A percentile compares a stretch with the other conserved stretches of the same genome.
phyloP scores from a whole-genome alignment of 768 basidiomycete genomes.

The Tremella fuciformis region DNA sequence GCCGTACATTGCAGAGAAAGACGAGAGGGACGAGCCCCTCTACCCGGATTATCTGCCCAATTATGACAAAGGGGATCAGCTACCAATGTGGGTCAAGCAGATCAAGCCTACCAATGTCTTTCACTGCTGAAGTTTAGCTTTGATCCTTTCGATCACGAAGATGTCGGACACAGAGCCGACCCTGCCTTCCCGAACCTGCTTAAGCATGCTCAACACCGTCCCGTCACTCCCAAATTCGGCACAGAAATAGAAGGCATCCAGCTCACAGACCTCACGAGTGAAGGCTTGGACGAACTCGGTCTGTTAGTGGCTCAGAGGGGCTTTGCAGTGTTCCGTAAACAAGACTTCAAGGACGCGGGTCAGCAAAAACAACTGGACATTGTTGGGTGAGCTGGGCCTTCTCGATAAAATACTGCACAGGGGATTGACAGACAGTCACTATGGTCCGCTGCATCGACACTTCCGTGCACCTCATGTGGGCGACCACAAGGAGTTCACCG shows the following conservation, averaged over 20 bases:
- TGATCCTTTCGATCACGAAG: background rate
- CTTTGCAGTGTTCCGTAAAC: conserved; percentile 17
- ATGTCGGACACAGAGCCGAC: background rate
- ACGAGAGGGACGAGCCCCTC: conserved; percentile 15
- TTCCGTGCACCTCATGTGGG: conserved; percentile 11
- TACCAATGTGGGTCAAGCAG: too few relatives aligned
- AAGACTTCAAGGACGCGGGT: conserved; percentile 15
- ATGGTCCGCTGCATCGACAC: conserved; percentile 20
- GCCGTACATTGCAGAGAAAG: conserved; percentile 4
- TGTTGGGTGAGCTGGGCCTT: background rate
- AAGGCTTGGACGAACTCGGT: conserved; percentile 17
- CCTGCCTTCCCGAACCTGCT: background rate
- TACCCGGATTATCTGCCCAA: conserved; percentile 15
- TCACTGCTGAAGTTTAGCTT: too few relatives aligned
- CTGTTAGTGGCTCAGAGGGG: conserved; percentile 18
- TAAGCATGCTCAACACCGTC: background rate
- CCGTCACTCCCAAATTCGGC: conserved; percentile 17
- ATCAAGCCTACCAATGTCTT: too few relatives aligned
- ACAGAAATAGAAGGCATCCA: conserved; percentile 13
- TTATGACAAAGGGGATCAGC: conserved; percentile 4
- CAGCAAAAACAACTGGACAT: conserved; percentile 17
- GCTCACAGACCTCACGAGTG: conserved; percentile 7
- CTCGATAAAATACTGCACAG: too few relatives aligned
- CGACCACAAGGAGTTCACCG: conserved; percentile 9
- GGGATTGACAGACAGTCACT: too few relatives aligned